These are phyloP conservation scores for Heritiera fomes DNA, from an alignment of 345 rosid species.

Conservation along the genomic window DNA sequence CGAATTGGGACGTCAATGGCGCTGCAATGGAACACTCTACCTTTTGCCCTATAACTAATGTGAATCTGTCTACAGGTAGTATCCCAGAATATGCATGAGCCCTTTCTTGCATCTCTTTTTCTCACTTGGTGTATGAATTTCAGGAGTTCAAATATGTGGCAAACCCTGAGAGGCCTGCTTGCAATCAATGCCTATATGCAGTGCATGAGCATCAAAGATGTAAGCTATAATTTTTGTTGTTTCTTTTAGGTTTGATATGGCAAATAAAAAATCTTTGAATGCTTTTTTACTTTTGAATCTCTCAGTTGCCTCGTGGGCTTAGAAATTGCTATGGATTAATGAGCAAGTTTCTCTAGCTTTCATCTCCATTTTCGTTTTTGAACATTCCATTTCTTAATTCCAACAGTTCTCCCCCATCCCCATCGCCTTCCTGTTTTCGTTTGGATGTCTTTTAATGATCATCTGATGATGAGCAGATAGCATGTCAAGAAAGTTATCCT, in stretches of 20 bases:
- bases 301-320: background rate
- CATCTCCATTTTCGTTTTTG: background rate
- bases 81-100: background rate
- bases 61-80: slow-evolving; percentile 44
- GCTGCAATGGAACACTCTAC: slow-evolving; percentile 42
- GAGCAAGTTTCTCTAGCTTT: background rate
- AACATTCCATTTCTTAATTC: background rate
- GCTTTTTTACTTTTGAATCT: slow-evolving; percentile 12
- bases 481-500: background rate
- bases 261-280: slow-evolving; percentile 10
- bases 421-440: background rate
- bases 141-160: slow-evolving; percentile 47
- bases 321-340: background rate
- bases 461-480: background rate
- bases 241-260: background rate
- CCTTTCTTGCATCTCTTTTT: background rate
- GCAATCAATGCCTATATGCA: background rate
- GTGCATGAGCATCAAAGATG: slow-evolving; percentile 18
- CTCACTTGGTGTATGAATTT: slow-evolving; percentile 14
- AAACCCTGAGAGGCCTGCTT: slow-evolving; percentile 34
- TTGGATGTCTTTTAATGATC: background rate
- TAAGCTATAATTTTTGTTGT: slow-evolving; percentile 19
- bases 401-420: background rate
- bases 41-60: slow-evolving; percentile 37
- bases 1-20: slow-evolving; percentile 43